Base-by-base conservation (phyloP, 2,329 filamentous ascomycete genomes). In the Lachnellula cervina region DNA sequence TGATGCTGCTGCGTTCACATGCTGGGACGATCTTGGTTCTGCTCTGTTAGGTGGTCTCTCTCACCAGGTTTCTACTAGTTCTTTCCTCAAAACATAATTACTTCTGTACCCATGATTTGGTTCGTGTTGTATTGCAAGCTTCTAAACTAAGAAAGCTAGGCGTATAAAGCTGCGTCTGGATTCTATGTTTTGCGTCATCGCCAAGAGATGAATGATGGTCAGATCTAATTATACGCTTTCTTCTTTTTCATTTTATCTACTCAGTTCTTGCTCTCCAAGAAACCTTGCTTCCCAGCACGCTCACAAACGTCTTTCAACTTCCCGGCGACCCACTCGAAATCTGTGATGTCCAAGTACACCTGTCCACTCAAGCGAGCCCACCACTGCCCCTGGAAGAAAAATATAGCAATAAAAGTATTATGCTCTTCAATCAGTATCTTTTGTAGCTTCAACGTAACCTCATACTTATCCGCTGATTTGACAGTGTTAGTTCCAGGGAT, bases 341-440 rank as follows among this genome's bases (percentile, higher is more conserved):
- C 91, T 13, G 77, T 77, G 61, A 86, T 69, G 25, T 90, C 89
- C n/a, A 97, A 72, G 69, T 94, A 97, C 0, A 94, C 80, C 76
- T 96, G 91, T 14, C 82, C 89, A 68, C 88, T 91, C 48, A 96
- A 66, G 49, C 93, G 76, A 0, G 80, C 76, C 88, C 88, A 96
- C 69, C 86, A 80, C 52, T 77, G 77, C 0, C 79, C 80, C 0
- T 73, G 77, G 62, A 91, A 83, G 8, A 78, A 71, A 55, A 83
- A 83, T 2, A 88, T 67, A 1, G 85, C 77, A 51, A 94, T 72
- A 65, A 90, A 93, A 0, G 90, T 94, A 53, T 85, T 78, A 69
- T 84, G 81, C n/a, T 86, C 80, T 0, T 73, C 65, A 14, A 83
- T 71, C 58, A 89, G 66, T 3, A 66, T 75, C 45, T 72, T 69